Percentiles rank a stretch among this genome's conserved stretches.
Conservation (phyloP, 169 alveolate genomes). For the Ichthyophthirius multifiliis region DNA sequence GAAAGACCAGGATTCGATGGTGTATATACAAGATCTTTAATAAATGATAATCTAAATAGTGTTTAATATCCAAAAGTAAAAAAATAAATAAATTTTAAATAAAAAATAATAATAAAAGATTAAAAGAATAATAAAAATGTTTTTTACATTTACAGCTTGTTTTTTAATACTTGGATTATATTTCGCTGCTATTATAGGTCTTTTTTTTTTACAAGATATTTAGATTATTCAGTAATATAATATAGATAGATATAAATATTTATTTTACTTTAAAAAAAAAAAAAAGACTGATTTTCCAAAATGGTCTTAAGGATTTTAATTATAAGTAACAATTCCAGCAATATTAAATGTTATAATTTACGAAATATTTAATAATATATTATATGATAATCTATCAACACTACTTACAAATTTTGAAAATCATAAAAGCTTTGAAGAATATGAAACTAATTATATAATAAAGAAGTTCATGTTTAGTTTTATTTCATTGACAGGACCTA, state of each 20-base stretch:
- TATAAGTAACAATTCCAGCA: conserved; percentile 23
- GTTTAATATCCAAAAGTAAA: background rate
- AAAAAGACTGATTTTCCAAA: background rate
- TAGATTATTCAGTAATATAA: background rate
- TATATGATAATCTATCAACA: conserved; percentile 2
- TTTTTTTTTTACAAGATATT: background rate
- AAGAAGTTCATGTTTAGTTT: conserved; percentile 14
- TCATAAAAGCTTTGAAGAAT: conserved; percentile 14
- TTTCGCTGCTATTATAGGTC: background rate
- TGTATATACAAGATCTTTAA: conserved; percentile 11
- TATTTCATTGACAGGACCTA: conserved; percentile 22
- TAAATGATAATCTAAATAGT: conserved; percentile 20
- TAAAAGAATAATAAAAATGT: conserved; percentile 9
- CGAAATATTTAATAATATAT: background rate
- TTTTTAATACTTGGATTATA: background rate
- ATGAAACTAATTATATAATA: conserved; percentile 24
- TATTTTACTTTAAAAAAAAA: background rate
- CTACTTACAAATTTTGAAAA: conserved; percentile 28
- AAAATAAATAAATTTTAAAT: background rate
- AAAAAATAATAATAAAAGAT: background rate
- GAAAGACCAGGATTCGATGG: conserved; percentile 33
- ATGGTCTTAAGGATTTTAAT: background rate
- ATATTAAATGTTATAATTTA: conserved; percentile 7
- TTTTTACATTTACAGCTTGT: background rate
- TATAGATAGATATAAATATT: background rate